Base-by-base conservation (phyloP, 345 rosid genomes). In the Eucalyptus marginata region DNA sequence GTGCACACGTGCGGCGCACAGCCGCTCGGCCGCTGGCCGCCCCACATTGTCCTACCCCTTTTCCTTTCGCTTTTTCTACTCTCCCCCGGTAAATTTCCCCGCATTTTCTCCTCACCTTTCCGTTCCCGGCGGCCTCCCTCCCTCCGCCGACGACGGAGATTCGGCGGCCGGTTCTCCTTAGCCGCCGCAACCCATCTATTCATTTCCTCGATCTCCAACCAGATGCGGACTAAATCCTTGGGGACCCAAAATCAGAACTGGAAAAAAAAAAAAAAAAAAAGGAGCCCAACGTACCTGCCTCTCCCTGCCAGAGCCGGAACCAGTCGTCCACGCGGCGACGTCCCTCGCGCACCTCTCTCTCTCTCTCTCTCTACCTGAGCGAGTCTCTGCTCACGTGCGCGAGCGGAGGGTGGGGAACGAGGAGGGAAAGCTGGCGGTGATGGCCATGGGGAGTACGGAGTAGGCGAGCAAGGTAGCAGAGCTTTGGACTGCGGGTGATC, bases 261-360 rank as follows among this genome's bases (percentile, higher is more conserved):
- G 2, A 64, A 13, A 25, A 11, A 25, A n/a, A 10, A 8, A n/a
- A 25, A 10, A 5, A 51, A n/a, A 13, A 27, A 27, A 59, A 27
- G 47, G 47, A 40, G 29, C 47, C 27, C 46, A 4, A 76, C 84
- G 79, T 20, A 54, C 56, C 58, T 52, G 13, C 85, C 54, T 29
- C 47, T 86, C n/a, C 68, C 47, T 16, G 5, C 50, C 6, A 6
- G n/a, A 1, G 27, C 85, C n/a, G 1, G 17, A 80, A 81, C 87
- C 89, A 88, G 27, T 66, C n/a, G 51, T 66, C 44, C 84, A 31
- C 59, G 89, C 86, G 49, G 49, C 89, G 47, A 44, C 24, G 86
- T 33, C n/a, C 50, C 83, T 43, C 43, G 24, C 86, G 76, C 89
- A 80, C 86, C 58, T 54, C 58, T 20, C 56, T 52, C 64, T 58